phyloP scores from a whole-genome alignment of 208 protist genomes.

The Angomonas ambiguus region DNA sequence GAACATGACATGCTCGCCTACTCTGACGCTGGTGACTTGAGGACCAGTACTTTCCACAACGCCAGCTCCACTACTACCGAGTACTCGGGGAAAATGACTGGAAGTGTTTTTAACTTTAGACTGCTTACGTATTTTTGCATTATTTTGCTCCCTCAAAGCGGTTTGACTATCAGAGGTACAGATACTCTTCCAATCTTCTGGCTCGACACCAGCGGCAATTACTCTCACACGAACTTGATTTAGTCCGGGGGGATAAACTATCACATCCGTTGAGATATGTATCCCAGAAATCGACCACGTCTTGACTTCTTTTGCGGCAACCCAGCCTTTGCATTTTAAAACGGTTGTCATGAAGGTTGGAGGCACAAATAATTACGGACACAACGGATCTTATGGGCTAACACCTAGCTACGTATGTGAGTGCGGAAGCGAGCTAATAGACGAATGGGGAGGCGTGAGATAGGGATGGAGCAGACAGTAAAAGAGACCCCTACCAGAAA shows the following conservation, averaged over 20 bases:
- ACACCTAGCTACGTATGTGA: too few species aligned
- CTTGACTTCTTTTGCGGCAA: not conserved
- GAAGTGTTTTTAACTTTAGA: too few species aligned
- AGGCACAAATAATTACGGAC: not conserved
- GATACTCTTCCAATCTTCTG: not conserved
- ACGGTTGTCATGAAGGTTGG: not conserved
- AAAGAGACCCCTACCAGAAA: too few species aligned
- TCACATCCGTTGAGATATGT: not conserved
- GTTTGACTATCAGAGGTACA: not conserved
- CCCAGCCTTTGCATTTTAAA: constrained; percentile 3
- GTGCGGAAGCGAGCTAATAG: too few species aligned
- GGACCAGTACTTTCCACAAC: constrained; percentile 50
- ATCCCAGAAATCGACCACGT: not conserved
- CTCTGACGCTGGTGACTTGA: constrained; percentile 15
- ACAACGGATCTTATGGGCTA: too few species aligned
- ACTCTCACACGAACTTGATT: constrained; percentile 1
- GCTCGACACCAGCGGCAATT: not conserved
- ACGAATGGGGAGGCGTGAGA: too few species aligned
- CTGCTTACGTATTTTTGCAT: too few species aligned
- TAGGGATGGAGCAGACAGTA: too few species aligned
- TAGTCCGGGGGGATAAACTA: not conserved
- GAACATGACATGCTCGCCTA: constrained; percentile 61
- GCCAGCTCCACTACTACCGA: constrained; percentile 50
- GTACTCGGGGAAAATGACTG: constrained; percentile 52
- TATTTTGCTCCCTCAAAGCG: too few species aligned